Percentiles rank a stretch among this genome's conserved stretches.
Evolutionary conservation across 192 early-diverging fungal species (phyloP).

Genomic region (Haplosporangium gracile): DNA sequence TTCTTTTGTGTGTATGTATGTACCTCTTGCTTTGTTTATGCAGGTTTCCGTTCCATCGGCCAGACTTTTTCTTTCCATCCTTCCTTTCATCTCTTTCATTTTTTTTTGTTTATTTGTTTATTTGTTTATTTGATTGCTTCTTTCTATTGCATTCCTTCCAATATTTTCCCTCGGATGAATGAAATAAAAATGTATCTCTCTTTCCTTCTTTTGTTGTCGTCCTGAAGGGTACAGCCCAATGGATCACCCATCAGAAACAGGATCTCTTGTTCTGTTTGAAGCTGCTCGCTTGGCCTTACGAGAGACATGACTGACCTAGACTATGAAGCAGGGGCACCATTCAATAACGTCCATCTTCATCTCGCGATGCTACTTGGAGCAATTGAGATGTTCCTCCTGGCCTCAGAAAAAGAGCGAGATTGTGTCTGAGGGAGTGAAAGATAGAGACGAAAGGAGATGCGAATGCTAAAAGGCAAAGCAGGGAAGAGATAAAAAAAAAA

Average conservation of each 20-base stretch:
- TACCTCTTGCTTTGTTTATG: not conserved
- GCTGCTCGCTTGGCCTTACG: not conserved
- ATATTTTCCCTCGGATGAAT: constrained; percentile 1
- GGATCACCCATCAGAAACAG: not conserved
- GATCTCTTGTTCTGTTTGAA: not conserved
- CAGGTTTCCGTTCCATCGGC: constrained; percentile 1
- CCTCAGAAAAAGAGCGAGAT: not conserved
- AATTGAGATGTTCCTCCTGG: not conserved
- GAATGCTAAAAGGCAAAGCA: not conserved
- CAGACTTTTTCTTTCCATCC: not conserved
- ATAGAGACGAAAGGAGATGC: not conserved
- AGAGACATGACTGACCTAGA: not conserved
- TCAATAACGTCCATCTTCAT: not conserved
- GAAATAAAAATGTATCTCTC: not conserved
- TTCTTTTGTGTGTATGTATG: not conserved
- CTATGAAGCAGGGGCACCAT: not conserved
- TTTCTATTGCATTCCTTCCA: not conserved
- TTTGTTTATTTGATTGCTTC: not conserved
- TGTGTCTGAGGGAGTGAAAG: not conserved
- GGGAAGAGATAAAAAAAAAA: not conserved
- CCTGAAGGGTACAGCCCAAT: no score
- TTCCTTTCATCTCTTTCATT: not conserved
- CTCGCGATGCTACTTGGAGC: not conserved
- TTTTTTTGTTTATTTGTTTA: not conserved
- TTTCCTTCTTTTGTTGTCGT: no score